These are phyloP conservation scores for Tricholoma saponaceum DNA, from an alignment of 768 basidiomycete genomes.

Conservation along the genomic window DNA sequence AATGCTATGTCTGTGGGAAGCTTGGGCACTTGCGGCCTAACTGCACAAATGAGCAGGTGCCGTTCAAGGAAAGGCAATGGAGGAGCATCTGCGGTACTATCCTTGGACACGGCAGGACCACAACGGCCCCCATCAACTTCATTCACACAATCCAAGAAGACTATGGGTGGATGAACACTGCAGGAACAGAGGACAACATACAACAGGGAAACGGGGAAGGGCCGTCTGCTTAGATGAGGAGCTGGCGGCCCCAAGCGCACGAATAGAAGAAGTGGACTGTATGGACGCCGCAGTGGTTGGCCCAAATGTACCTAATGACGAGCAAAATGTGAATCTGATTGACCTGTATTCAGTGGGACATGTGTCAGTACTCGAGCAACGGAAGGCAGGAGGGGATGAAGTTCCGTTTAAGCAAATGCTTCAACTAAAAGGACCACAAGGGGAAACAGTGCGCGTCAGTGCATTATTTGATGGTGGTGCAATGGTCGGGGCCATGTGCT, in stretches of 20 bases:
- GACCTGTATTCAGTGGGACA: conserved; percentile 3
- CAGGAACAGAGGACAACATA: background rate
- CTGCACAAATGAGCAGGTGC: background rate
- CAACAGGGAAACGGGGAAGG: conserved; percentile 9
- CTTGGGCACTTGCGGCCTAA: background rate
- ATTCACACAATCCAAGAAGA: background rate
- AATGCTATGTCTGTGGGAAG: background rate
- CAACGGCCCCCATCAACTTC: background rate
- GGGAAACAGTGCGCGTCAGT: conserved; percentile 12
- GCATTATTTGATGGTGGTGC: conserved; percentile 27
- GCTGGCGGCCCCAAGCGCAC: background rate
- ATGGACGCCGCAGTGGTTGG: background rate
- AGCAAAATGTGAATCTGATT: background rate
- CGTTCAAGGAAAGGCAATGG: background rate
- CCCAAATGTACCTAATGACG: background rate
- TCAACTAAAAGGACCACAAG: conserved; percentile 11
- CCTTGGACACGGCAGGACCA: background rate
- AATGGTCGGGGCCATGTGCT: conserved; percentile 16
- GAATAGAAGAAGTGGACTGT: background rate
- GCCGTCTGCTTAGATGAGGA: conserved; percentile 1
- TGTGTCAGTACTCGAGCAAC: background rate
- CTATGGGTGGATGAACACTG: background rate
- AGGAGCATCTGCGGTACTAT: background rate
- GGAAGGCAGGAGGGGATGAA: background rate
- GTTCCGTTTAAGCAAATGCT: conserved; percentile 20